These are phyloP conservation scores for Trapa incisa DNA, from an alignment of 345 rosid species.

Conservation along the genomic window DNA sequence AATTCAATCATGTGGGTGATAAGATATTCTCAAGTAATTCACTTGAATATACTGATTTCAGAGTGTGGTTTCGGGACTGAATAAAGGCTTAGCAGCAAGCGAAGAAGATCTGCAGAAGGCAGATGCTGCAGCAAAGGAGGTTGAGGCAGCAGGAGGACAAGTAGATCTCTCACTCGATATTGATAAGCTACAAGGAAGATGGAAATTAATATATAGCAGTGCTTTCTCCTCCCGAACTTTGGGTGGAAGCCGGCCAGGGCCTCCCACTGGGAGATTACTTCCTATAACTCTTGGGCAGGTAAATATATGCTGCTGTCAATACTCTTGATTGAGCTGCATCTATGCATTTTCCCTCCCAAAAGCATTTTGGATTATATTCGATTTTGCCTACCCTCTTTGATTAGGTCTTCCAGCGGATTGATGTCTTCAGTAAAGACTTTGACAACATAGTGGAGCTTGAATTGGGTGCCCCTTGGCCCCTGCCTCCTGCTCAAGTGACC, in stretches of 20 bases:
- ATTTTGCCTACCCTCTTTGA: not conserved
- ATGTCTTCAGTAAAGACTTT: slow-evolving; percentile 67
- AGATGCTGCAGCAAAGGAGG: slow-evolving; percentile 61
- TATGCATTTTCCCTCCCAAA: not conserved
- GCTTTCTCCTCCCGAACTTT: slow-evolving; percentile 84
- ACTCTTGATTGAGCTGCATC: not conserved
- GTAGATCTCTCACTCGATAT: slow-evolving; percentile 47
- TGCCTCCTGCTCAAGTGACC: slow-evolving; percentile 58
- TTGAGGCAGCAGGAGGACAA: slow-evolving; percentile 56
- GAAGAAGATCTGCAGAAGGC: slow-evolving; percentile 52
- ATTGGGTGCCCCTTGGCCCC: slow-evolving; percentile 87
- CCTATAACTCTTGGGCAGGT: slow-evolving; percentile 95
- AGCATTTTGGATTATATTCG: not conserved
- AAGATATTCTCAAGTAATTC: not conserved
- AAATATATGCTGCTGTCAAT: slow-evolving; percentile 1
- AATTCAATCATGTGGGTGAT: not conserved
- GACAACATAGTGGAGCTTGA: slow-evolving; percentile 82
- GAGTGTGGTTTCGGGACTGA: slow-evolving; percentile 71
- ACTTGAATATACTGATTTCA: slow-evolving; percentile 11
- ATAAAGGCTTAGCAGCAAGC: slow-evolving; percentile 76
- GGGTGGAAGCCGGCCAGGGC: slow-evolving; percentile 91
- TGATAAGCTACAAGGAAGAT: slow-evolving; percentile 71
- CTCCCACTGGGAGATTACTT: slow-evolving; percentile 74
- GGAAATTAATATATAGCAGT: slow-evolving; percentile 84
- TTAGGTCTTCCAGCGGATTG: slow-evolving; percentile 90